These are phyloP conservation scores for Kokia cookei DNA, from an alignment of 441 rosid species.

Conservation along the genomic window DNA sequence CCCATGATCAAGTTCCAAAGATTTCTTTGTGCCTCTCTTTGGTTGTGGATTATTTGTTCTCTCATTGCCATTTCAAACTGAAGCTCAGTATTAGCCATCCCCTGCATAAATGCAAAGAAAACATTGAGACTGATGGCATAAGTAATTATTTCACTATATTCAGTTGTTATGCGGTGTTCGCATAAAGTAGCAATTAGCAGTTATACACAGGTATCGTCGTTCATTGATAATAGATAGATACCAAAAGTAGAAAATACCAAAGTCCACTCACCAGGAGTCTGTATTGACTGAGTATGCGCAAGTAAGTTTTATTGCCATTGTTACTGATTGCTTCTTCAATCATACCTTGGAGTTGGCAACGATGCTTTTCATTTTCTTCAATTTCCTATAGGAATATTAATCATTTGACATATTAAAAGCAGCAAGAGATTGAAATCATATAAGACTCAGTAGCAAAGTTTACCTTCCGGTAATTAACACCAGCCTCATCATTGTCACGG, in stretches of 20 bases:
- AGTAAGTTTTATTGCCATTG: slow-evolving; percentile 77
- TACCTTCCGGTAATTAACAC: slow-evolving; percentile 74
- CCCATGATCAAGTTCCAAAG: slow-evolving; percentile 80
- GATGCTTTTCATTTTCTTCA: slow-evolving; percentile 76
- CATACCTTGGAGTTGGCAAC: slow-evolving; percentile 72
- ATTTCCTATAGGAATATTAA: slow-evolving; percentile 52
- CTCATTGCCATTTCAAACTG: slow-evolving; percentile 96
- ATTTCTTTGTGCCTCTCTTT: slow-evolving; percentile 73
- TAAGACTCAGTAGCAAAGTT: slow-evolving; percentile 7
- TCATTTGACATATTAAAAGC: neutral
- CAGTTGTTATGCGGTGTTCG: neutral
- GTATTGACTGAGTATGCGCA: slow-evolving; percentile 85
- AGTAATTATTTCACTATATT: neutral
- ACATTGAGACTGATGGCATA: slow-evolving; percentile 11
- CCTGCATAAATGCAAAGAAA: slow-evolving; percentile 33
- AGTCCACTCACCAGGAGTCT: slow-evolving; percentile 75
- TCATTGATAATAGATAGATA: neutral
- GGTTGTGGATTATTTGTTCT: slow-evolving; percentile 87
- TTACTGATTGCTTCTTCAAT: slow-evolving; percentile 76
- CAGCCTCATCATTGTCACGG: slow-evolving; percentile 93
- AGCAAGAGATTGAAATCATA: neutral
- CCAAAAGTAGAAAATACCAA: neutral
- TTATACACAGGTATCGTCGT: neutral
- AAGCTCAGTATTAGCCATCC: slow-evolving; percentile 89
- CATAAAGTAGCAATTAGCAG: neutral